These are phyloP conservation scores for Fusarium sp. DNA, from an alignment of 2,329 filamentous ascomycete genomes.

Conservation along the genomic window DNA sequence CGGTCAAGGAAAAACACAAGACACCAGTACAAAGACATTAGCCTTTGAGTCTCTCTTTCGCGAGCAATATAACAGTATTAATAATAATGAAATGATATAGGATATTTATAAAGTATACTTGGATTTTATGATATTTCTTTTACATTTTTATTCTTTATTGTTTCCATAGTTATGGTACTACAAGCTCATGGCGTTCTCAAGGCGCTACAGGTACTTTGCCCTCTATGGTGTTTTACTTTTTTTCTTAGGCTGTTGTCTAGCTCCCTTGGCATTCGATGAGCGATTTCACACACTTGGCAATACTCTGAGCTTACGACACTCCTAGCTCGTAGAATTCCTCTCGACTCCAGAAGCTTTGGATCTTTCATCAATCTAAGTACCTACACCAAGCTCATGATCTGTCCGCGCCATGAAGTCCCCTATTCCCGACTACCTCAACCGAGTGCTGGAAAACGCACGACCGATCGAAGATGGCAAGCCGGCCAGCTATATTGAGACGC, in stretches of 20 bases:
- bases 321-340: not conserved
- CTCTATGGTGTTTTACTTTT: not conserved
- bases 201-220: not conserved
- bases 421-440: slow-evolving; percentile 50
- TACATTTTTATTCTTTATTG: not conserved
- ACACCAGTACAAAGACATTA: not conserved
- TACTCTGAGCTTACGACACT: slow-evolving; percentile 30
- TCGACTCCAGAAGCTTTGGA: not conserved
- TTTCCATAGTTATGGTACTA: not conserved
- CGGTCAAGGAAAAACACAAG: not conserved
- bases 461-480: slow-evolving; percentile 46
- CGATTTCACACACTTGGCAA: slow-evolving; percentile 18
- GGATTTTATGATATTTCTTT: not conserved
- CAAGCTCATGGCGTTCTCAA: not conserved
- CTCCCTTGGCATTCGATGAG: slow-evolving; percentile 6
- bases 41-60: not conserved
- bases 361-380: not conserved
- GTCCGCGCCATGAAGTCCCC: slow-evolving; percentile 47
- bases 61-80: not conserved
- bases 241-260: not conserved
- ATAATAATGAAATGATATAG: not conserved
- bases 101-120: not conserved
- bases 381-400: not conserved
- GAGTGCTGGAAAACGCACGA: slow-evolving; percentile 48
- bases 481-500: slow-evolving; percentile 53